Percentiles rank a stretch among this genome's conserved stretches.
Evolutionary conservation across 148 eudicot species (phyloP).

Genomic region (Pharnaceum exiguum): DNA sequence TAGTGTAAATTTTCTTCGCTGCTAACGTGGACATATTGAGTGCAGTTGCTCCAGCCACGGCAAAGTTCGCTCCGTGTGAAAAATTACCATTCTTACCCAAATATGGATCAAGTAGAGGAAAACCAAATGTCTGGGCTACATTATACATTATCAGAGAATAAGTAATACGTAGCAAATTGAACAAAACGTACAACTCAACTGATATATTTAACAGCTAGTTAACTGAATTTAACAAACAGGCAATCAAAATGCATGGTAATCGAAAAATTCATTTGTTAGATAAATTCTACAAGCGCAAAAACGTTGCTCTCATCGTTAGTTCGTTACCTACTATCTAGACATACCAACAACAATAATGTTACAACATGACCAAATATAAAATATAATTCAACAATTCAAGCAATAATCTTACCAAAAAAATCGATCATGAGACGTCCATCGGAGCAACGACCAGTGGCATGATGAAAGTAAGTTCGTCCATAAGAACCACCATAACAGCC

Average conservation of each 20-base stretch:
- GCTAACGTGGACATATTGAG: constrained; percentile 7
- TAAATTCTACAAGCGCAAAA: too few species aligned
- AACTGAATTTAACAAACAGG: too few species aligned
- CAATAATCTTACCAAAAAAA: not conserved
- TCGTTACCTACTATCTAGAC: too few species aligned
- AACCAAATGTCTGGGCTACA: not conserved
- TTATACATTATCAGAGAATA: not conserved
- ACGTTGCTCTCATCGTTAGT: too few species aligned
- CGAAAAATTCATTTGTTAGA: too few species aligned
- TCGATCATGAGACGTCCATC: constrained; percentile 16
- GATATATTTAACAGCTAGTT: too few species aligned
- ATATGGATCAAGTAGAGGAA: constrained; percentile 6
- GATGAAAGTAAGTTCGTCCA: not conserved
- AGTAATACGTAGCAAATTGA: too few species aligned
- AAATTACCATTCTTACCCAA: constrained; percentile 5
- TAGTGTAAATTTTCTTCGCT: not conserved
- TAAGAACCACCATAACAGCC: not conserved
- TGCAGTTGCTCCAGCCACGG: constrained; percentile 15
- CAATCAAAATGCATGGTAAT: too few species aligned
- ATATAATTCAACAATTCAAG: not conserved
- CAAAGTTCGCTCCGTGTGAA: constrained; percentile 11
- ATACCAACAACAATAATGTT: not conserved
- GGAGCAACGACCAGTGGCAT: constrained; percentile 11
- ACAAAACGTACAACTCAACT: too few species aligned
- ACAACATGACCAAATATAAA: not conserved